phyloP scores from a whole-genome alignment of 2,329 filamentous ascomycete genomes.

The Paraphaeosphaeria minitans region DNA sequence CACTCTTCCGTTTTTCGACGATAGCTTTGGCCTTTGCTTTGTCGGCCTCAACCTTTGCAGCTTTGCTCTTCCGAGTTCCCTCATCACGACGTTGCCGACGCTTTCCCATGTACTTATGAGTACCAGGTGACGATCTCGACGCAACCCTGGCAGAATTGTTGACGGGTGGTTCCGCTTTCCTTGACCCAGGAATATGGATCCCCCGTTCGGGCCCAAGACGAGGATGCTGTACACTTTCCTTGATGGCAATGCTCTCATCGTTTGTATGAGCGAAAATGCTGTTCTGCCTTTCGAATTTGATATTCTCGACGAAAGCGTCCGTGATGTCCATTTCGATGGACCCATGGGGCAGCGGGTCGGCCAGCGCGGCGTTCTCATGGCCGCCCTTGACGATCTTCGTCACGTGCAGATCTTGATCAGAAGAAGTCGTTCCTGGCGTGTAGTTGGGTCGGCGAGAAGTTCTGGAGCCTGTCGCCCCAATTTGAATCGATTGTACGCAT shows the following conservation, averaged over 20 bases:
- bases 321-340: background rate
- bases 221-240: background rate
- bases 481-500: background rate
- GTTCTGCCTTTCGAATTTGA: background rate
- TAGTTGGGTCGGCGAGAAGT: background rate
- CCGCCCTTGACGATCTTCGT: background rate
- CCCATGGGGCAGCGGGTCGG: background rate
- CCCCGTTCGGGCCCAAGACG: too few relatives aligned
- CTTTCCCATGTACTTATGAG: too few relatives aligned
- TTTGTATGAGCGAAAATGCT: background rate
- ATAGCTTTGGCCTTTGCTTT: too few relatives aligned
- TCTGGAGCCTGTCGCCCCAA: background rate
- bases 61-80: too few relatives aligned
- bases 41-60: too few relatives aligned
- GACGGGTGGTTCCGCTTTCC: background rate
- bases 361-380: background rate
- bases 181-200: too few relatives aligned
- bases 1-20: too few relatives aligned
- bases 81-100: too few relatives aligned
- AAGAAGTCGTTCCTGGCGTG: background rate
- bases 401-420: background rate
- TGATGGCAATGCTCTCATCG: background rate
- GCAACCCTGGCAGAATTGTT: too few relatives aligned
- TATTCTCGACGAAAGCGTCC: background rate
- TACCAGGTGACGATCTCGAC: too few relatives aligned